These are phyloP conservation scores for Alternaria alternata DNA, from an alignment of 2,329 filamentous ascomycete species.

Conservation along the genomic window DNA sequence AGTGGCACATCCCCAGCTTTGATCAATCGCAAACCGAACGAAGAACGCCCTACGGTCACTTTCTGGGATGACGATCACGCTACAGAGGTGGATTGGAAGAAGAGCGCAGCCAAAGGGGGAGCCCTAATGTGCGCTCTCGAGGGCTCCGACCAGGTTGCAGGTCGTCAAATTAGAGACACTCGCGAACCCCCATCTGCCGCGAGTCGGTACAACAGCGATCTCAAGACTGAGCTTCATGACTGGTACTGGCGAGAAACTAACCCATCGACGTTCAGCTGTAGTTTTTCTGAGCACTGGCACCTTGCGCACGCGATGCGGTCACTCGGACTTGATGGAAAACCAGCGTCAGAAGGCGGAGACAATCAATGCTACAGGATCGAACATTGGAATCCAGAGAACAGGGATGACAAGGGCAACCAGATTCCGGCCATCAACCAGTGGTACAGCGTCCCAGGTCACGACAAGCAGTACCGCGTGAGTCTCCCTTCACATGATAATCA, in stretches of 20 bases:
- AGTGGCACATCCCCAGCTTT: background rate
- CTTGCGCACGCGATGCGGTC: conserved; percentile 13
- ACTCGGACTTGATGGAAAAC: conserved; percentile 16
- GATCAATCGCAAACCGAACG: background rate
- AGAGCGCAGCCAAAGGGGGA: conserved; percentile 20
- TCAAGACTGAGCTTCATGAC: conserved; percentile 13
- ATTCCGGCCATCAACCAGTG: conserved; percentile 23
- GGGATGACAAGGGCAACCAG: conserved; percentile 12
- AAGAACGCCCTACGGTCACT: background rate
- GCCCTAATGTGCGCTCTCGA: conserved; percentile 21
- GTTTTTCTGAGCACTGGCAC: conserved; percentile 22
- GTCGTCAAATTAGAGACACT: conserved; percentile 18
- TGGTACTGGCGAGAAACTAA: conserved; percentile 27
- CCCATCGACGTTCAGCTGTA: conserved; percentile 16
- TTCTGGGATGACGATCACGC: conserved; percentile 26
- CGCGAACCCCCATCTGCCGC: conserved; percentile 25
- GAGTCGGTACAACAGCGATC: conserved; percentile 26
- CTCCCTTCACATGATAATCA: too few relatives aligned
- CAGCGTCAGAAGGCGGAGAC: conserved; percentile 21
- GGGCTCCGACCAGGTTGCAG: conserved; percentile 23
- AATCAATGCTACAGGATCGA: conserved; percentile 23
- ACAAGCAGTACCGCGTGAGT: conserved; percentile 20
- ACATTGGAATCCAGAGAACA: conserved; percentile 22
- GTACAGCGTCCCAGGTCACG: conserved; percentile 21
- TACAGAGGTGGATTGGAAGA: conserved; percentile 16